Evolutionary conservation across 192 early-diverging fungal genomes (phyloP).

Genomic region (Podila horticola): DNA sequence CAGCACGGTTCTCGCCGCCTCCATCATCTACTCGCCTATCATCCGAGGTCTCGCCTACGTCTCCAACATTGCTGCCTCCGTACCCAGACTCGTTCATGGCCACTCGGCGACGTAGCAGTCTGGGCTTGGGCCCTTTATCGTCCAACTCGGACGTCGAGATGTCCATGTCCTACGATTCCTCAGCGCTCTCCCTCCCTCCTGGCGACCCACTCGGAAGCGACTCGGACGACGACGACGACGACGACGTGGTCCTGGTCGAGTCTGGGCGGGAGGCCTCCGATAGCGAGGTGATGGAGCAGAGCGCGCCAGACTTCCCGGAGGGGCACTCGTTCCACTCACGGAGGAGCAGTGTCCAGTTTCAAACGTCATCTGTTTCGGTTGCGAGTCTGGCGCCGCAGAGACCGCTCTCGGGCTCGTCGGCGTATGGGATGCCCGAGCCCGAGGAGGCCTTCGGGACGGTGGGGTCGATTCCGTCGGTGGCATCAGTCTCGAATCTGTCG

Average conservation of each 20-base stretch:
- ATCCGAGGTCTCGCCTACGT: background rate
- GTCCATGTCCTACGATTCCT: background rate
- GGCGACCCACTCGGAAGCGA: background rate
- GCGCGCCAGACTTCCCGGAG: conserved; percentile 34
- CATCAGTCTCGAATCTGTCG: background rate
- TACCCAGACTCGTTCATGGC: background rate
- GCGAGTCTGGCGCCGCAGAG: background rate
- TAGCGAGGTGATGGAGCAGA: conserved; percentile 48
- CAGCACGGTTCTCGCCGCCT: background rate
- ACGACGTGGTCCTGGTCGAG: conserved; percentile 31
- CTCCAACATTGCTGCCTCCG: background rate
- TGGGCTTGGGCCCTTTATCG: background rate
- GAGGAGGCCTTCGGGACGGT: background rate
- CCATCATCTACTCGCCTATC: background rate
- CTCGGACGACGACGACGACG: conserved; percentile 7
- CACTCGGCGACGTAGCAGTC: background rate
- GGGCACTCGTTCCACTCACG: conserved; percentile 39
- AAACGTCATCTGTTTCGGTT: background rate
- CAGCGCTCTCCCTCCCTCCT: background rate
- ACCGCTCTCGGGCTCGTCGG: conserved; percentile 1
- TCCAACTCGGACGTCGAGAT: background rate
- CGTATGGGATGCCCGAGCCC: background rate
- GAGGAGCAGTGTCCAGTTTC: conserved; percentile 29
- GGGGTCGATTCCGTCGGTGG: background rate
- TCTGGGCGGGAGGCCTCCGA: conserved; percentile 33